Conservation (phyloP, 2,329 filamentous ascomycete genomes). For the Rhynchosporium agropyri region DNA sequence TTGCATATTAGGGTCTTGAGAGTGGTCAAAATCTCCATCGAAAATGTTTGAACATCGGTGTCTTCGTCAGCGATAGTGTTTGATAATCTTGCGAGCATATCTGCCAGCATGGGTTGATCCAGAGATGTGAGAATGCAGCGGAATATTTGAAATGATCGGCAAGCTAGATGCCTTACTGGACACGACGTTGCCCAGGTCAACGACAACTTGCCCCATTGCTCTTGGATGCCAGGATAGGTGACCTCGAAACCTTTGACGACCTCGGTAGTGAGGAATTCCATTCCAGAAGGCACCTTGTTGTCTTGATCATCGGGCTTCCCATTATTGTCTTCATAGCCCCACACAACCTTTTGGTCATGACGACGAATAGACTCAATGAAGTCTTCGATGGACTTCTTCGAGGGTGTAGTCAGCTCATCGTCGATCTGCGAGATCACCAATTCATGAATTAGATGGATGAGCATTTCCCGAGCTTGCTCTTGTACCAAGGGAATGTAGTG, state of each 20-base stretch:
- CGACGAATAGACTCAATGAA: slow-evolving; percentile 85
- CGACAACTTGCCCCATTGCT: slow-evolving; percentile 87
- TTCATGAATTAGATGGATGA: slow-evolving; percentile 96
- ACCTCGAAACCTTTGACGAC: slow-evolving; percentile 85
- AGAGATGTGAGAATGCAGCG: slow-evolving; percentile 88
- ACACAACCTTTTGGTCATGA: slow-evolving; percentile 82
- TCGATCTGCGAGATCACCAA: slow-evolving; percentile 82
- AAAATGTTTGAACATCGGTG: slow-evolving; percentile 92
- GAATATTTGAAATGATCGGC: slow-evolving; percentile 96
- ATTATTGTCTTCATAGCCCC: slow-evolving; percentile 93
- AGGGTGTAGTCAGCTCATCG: slow-evolving; percentile 61
- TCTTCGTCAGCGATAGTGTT: slow-evolving; percentile 98
- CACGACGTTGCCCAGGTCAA: slow-evolving; percentile 97
- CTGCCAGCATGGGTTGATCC: slow-evolving; percentile 91
- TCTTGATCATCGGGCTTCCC: slow-evolving; percentile 73
- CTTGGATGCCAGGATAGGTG: slow-evolving; percentile 82
- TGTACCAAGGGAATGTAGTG: slow-evolving; percentile 95
- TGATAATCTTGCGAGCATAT: slow-evolving; percentile 92
- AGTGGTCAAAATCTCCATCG: slow-evolving; percentile 96
- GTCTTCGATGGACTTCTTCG: slow-evolving; percentile 78
- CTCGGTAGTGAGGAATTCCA: slow-evolving; percentile 81
- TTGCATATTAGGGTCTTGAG: slow-evolving; percentile 89
- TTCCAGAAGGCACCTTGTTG: slow-evolving; percentile 81
- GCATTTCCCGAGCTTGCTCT: slow-evolving; percentile 95
- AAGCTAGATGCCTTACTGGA: slow-evolving; percentile 90